Conservation (phyloP, 257 asterid species). For the Solanum tacnaense region DNA sequence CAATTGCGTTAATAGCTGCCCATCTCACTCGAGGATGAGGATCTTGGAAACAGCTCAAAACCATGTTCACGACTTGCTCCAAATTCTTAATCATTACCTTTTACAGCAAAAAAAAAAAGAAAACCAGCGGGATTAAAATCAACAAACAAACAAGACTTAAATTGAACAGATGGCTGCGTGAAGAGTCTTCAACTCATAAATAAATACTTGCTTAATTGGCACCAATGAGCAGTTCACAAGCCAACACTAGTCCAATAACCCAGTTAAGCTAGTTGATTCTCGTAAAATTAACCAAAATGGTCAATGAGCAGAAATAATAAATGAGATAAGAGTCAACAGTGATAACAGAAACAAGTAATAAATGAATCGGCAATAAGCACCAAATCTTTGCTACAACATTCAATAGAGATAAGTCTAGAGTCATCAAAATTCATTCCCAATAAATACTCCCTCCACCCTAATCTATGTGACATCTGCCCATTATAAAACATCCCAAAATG, state of each 20-base stretch:
- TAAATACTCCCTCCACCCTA: not conserved
- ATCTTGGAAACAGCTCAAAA: constrained; percentile 84
- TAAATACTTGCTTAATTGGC: not conserved
- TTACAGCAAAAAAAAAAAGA: not conserved
- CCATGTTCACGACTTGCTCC: constrained; percentile 89
- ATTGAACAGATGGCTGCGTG: not conserved
- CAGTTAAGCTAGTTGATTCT: not conserved
- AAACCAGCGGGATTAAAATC: not conserved
- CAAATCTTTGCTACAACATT: not conserved
- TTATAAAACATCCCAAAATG: not conserved
- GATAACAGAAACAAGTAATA: not conserved
- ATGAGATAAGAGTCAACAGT: not conserved
- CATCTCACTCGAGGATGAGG: constrained; percentile 98
- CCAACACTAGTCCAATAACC: not conserved
- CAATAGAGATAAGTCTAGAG: not conserved
- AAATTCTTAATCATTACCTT: constrained; percentile 89
- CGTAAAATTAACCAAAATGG: not conserved
- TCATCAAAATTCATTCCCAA: not conserved
- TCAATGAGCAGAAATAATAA: not conserved
- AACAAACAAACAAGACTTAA: not conserved
- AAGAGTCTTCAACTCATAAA: not conserved
- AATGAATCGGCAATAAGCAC: not conserved
- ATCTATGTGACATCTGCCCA: not conserved
- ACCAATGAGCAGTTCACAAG: not conserved
- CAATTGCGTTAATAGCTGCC: constrained; percentile 98